A percentile compares a stretch with the other conserved stretches of the same genome.
Conservation (phyloP, 306 rosid species). For the Ceratonia siliqua region DNA sequence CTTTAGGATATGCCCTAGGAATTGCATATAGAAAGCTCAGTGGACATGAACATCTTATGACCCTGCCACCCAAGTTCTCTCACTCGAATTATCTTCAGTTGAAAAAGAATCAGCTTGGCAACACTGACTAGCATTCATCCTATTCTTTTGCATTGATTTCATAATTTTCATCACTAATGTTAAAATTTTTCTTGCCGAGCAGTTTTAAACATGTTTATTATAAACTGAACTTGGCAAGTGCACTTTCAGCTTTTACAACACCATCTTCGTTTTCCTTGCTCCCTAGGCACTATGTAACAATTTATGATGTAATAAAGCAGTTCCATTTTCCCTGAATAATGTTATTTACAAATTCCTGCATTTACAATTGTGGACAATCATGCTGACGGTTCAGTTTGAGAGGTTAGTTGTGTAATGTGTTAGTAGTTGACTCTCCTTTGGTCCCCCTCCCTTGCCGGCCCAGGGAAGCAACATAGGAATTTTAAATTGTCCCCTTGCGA, state of each 20-base stretch:
- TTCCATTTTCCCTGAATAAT: neutral
- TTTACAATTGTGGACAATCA: no score
- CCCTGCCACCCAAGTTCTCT: constrained; percentile 75
- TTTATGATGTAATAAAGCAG: neutral
- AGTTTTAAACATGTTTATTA: neutral
- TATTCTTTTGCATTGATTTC: constrained; percentile 23
- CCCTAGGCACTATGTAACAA: neutral
- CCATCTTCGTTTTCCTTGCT: constrained; percentile 22
- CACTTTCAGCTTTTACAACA: neutral
- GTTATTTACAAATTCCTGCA: neutral
- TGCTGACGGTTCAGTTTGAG: neutral
- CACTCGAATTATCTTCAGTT: constrained; percentile 68
- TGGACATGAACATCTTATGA: constrained; percentile 55
- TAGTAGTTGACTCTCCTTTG: no score
- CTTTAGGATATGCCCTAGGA: constrained; percentile 81
- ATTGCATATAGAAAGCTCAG: constrained; percentile 58
- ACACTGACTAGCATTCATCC: constrained; percentile 36
- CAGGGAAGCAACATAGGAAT: no score
- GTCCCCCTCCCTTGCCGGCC: no score
- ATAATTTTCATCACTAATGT: neutral
- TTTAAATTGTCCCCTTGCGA: no score
- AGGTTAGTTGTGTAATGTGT: no score
- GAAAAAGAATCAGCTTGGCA: constrained; percentile 27
- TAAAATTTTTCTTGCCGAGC: constrained; percentile 16
- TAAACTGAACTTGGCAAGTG: constrained; percentile 17